phyloP scores from a whole-genome alignment of 106 monocot genomes.

The Dioscorea dumetorum region DNA sequence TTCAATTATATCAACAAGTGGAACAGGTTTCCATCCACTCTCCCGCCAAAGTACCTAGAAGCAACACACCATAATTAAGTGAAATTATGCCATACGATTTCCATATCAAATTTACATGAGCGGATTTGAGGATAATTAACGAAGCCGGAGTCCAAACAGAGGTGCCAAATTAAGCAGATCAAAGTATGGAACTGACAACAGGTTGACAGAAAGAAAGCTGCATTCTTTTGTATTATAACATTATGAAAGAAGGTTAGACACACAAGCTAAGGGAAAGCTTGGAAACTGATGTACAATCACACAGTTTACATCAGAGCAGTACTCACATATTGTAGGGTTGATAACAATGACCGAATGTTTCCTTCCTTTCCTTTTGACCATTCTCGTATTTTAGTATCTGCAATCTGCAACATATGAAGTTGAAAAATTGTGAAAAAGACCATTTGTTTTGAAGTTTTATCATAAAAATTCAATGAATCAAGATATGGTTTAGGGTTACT shows the following conservation, averaged over 20 bases:
- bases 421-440: constrained; percentile 2
- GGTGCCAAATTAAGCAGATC: too few relatives aligned
- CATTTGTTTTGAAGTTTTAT: neutral
- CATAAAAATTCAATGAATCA: neutral
- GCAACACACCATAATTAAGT: neutral
- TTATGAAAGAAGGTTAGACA: too few relatives aligned
- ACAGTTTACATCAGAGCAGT: neutral
- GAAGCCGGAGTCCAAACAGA: too few relatives aligned
- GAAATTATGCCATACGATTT: too few relatives aligned
- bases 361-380: constrained; percentile 95
- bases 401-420: constrained; percentile 29
- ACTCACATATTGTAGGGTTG: constrained; percentile 93
- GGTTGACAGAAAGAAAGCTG: too few relatives aligned
- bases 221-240: too few relatives aligned
- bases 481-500: constrained; percentile 19
- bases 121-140: too few relatives aligned
- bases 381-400: constrained; percentile 59
- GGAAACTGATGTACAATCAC: too few relatives aligned
- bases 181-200: too few relatives aligned
- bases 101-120: too few relatives aligned
- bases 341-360: constrained; percentile 83
- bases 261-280: too few relatives aligned
- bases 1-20: constrained; percentile 89
- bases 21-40: constrained; percentile 94
- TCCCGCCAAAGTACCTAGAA: constrained; percentile 86